A percentile compares a stretch with the other conserved stretches of the same genome.
These are phyloP conservation scores for Scenedesmus sp. DNA, from an alignment of 163 green algal species.

Conservation along the genomic window DNA sequence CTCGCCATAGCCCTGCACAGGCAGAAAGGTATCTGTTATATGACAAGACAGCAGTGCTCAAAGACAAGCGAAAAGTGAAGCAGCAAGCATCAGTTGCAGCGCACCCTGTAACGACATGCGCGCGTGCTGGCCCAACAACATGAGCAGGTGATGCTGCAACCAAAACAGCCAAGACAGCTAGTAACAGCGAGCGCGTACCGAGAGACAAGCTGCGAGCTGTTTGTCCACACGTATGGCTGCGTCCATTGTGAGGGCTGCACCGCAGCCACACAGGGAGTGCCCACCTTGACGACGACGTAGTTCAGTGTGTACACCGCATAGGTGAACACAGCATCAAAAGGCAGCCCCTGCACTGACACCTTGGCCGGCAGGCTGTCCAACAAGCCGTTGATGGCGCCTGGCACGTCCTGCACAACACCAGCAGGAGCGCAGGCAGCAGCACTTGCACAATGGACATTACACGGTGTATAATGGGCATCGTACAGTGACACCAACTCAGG, in stretches of 20 bases:
- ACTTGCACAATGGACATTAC: background rate
- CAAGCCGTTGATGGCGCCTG: slow-evolving; percentile 44
- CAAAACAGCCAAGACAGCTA: too few relatives aligned
- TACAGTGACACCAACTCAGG: too few relatives aligned
- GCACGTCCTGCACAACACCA: slow-evolving; percentile 47
- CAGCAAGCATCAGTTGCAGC: too few relatives aligned
- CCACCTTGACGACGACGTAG: slow-evolving; percentile 54
- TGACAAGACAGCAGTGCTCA: background rate
- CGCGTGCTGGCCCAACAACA: too few relatives aligned
- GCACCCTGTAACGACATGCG: too few relatives aligned
- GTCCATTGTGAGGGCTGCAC: background rate
- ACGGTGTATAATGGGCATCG: too few relatives aligned
- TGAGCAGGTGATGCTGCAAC: too few relatives aligned
- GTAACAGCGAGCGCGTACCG: too few relatives aligned
- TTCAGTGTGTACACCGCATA: slow-evolving; percentile 58
- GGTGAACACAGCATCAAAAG: slow-evolving; percentile 54
- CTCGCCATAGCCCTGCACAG: slow-evolving; percentile 34
- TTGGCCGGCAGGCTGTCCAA: slow-evolving; percentile 50
- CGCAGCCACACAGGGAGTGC: background rate
- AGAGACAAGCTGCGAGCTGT: background rate
- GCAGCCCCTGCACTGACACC: slow-evolving; percentile 36
- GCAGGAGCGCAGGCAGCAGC: background rate
- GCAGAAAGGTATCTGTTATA: background rate
- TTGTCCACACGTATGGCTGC: background rate
- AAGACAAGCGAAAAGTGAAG: too few relatives aligned